Conservation (phyloP, 2,329 filamentous ascomycete species). For the Epichloe gansuensis region DNA sequence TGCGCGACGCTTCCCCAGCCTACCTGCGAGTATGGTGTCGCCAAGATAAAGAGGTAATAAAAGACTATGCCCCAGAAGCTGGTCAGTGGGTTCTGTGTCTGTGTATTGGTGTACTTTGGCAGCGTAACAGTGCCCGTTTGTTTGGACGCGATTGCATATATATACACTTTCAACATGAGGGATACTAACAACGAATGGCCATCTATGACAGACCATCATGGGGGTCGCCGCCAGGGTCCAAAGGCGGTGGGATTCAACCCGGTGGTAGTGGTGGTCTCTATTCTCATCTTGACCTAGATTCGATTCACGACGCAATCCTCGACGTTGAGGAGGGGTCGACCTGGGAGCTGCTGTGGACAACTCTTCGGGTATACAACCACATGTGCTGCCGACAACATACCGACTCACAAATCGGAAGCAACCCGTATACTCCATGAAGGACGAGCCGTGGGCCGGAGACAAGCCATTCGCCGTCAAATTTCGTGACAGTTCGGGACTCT, state of each 20-base stretch:
- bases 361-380: constrained; percentile 2
- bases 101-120: too few species aligned
- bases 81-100: background rate
- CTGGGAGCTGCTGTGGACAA: constrained; percentile 4
- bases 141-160: too few species aligned
- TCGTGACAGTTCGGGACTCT: constrained; percentile 14
- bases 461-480: constrained; percentile 15
- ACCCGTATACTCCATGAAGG: constrained; percentile 6
- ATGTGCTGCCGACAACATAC: constrained; percentile 3
- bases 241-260: constrained; percentile 5
- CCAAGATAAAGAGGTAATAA: constrained; percentile 14
- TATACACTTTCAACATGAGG: background rate
- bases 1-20: constrained; percentile 37
- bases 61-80: background rate
- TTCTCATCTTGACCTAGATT: constrained; percentile 24
- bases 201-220: constrained; percentile 1
- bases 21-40: constrained; percentile 31
- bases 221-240: constrained; percentile 8
- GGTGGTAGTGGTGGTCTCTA: constrained; percentile 17
- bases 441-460: constrained; percentile 5
- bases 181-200: background rate
- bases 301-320: constrained; percentile 22
- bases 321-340: constrained; percentile 16
- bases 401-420: constrained; percentile 1
- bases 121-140: too few species aligned